Evolutionary conservation across 2,329 filamentous ascomycete genomes (phyloP), one percentile per base, ranked within the genome.

Genomic region (Stemphylium vesicarium): DNA sequence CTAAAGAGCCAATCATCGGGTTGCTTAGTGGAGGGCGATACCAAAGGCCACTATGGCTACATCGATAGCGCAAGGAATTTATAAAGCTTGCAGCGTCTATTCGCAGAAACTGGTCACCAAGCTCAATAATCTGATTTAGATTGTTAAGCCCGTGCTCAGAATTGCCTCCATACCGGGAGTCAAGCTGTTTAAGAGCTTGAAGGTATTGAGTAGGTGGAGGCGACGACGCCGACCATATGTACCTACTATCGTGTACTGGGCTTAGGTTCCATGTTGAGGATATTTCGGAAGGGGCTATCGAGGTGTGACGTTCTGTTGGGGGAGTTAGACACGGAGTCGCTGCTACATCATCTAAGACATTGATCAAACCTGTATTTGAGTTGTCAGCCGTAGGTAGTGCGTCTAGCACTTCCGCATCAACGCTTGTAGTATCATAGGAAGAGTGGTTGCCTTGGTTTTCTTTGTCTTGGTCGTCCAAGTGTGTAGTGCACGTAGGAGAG

Each of bases 31-130:
- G 13, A 20, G 42, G 49, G 22, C 35, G 29, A 45, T 38, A 52
- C 24, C 40, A 13, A 6, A 45, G 41, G 22, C 46, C 31, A 46
- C 18, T 45, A 29, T 45, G 11, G 42, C 40, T 52, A 41, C n/a
- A 52, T 16, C 49, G 40, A 12, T 37, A 31, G 49, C 36, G 46
- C 39, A 52, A 52, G 24, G 35, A 45, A 24, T 31, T 45, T 8
- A 52, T 39, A 20, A 41, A 52, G 29, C 40, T 26, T 31, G 20
- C 35, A 36, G 39, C 20, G 22, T 52, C 36, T 40, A 46, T 37
- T 20, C 8, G 8, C 33, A 52, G 29, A 52, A 45, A 52, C 18
- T 45, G 1, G 31, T 52, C 15, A 22, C 49, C 4, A 52, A 52
- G 41, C 41, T 13, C 13, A 33, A 45, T 39, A 46, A 45, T 45